phyloP scores from a whole-genome alignment of 441 rosid genomes.

The Gossypium laxum region DNA sequence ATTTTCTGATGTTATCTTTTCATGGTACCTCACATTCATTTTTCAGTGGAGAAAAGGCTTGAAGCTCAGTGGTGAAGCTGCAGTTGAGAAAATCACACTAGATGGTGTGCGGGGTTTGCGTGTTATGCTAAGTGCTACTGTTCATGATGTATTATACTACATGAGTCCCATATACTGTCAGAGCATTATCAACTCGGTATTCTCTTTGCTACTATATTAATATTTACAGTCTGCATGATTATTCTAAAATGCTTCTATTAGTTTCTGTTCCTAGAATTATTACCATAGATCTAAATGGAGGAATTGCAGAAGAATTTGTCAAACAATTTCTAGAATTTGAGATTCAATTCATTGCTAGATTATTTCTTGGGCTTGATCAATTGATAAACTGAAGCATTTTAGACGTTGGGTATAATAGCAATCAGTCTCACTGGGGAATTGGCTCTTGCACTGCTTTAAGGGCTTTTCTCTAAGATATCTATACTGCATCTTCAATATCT shows the following conservation, averaged over 20 bases:
- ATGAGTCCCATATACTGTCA: constrained; percentile 98
- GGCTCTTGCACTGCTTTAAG: neutral
- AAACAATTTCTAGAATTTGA: neutral
- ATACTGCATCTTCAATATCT: neutral
- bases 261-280: neutral
- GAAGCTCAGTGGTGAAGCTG: constrained; percentile 92
- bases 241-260: constrained; percentile 2
- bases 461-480: neutral
- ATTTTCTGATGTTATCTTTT: neutral
- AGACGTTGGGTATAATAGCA: neutral
- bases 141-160: constrained; percentile 91
- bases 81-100: constrained; percentile 85
- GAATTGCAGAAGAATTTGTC: neutral
- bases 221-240: constrained; percentile 7
- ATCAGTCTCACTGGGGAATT: neutral
- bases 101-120: constrained; percentile 93
- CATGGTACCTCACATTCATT: constrained; percentile 12
- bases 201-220: constrained; percentile 9
- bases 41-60: constrained; percentile 96
- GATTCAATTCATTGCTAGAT: constrained; percentile 1
- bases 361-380: neutral
- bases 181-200: constrained; percentile 86
- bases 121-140: constrained; percentile 82
- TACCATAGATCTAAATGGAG: neutral
- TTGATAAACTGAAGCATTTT: neutral